Percentiles rank a stretch among this genome's conserved stretches.
These are phyloP conservation scores for Brassica cretica DNA, from an alignment of 345 rosid species.

Conservation along the genomic window DNA sequence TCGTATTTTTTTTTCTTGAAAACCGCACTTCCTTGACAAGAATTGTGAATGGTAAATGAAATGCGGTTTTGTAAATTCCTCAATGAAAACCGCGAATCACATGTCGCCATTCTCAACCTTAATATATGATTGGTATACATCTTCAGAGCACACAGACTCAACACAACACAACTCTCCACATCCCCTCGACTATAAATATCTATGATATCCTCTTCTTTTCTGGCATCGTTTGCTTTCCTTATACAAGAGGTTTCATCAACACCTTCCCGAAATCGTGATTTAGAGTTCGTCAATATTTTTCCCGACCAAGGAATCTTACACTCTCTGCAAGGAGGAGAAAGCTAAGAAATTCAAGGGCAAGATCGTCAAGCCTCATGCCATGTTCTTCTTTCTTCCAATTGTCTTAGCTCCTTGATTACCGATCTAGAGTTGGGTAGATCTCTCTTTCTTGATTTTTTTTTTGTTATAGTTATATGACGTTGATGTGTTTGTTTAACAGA, in stretches of 20 bases:
- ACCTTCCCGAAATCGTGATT: background rate
- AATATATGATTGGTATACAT: too few species aligned
- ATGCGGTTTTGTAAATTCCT: too few species aligned
- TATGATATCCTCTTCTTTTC: too few species aligned
- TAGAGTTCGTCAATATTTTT: background rate
- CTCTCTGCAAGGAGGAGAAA: background rate
- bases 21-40: too few species aligned
- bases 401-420: background rate
- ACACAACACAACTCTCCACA: too few species aligned
- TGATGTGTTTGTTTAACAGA: background rate
- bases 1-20: too few species aligned
- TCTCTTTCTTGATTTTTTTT: background rate
- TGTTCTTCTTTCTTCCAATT: background rate
- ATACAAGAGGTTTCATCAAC: background rate
- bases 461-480: background rate
- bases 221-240: too few species aligned
- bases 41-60: too few species aligned
- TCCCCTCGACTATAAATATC: too few species aligned
- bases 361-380: background rate
- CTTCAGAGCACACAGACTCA: too few species aligned
- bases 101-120: too few species aligned
- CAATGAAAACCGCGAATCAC: too few species aligned
- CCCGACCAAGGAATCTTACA: background rate
- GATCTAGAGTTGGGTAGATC: background rate
- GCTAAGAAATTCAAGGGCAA: background rate